Percentiles rank a stretch among this genome's conserved stretches.
Conservation (phyloP, 1,284 basidiomycete species). For the Trametes pubescens region DNA sequence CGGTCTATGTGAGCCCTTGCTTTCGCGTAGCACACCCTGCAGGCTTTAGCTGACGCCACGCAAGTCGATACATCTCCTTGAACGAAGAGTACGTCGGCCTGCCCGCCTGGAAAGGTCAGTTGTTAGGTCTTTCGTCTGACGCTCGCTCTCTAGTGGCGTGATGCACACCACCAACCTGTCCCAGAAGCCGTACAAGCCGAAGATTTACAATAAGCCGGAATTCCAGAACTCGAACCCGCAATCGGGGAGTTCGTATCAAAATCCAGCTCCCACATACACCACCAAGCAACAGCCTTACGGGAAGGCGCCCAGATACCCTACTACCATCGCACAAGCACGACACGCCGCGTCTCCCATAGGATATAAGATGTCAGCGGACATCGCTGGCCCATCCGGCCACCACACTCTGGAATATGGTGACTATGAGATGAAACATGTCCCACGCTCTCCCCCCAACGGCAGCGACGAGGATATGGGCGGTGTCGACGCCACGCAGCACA, state of each 20-base stretch:
- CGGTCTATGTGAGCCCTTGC: conserved; percentile 29
- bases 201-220: conserved; percentile 25
- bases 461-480: conserved; percentile 21
- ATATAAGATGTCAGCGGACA: conserved; percentile 23
- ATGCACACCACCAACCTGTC: conserved; percentile 31
- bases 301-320: conserved; percentile 31
- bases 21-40: background rate
- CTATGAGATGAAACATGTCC: conserved; percentile 21
- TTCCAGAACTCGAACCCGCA: conserved; percentile 11
- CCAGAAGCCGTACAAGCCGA: conserved; percentile 32
- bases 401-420: conserved; percentile 18
- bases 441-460: conserved; percentile 18
- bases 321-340: conserved; percentile 27
- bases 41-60: background rate
- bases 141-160: conserved; percentile 22
- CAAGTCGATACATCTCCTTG: conserved; percentile 32
- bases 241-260: no score
- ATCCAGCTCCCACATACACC: conserved; percentile 4
- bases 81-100: conserved; percentile 36
- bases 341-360: conserved; percentile 25
- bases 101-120: conserved; percentile 30
- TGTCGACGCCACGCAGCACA: conserved; percentile 30
- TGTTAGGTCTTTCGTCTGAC: conserved; percentile 18
- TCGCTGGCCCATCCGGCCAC: conserved; percentile 16
- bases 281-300: conserved; percentile 25